phyloP scores from a whole-genome alignment of 306 rosid species.

The Pyrus pyrifolia region DNA sequence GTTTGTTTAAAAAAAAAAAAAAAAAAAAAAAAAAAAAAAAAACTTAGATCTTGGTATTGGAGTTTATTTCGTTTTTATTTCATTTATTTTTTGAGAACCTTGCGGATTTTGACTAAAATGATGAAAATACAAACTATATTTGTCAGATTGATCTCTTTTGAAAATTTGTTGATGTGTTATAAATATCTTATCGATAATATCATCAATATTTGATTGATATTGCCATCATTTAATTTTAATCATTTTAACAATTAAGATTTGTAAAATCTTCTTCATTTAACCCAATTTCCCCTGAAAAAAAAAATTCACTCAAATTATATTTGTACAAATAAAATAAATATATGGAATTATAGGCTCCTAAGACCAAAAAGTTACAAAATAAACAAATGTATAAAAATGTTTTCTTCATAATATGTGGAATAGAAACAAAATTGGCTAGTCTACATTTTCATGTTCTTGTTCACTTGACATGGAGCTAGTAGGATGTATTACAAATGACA shows the following conservation, averaged over 20 bases:
- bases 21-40: no score
- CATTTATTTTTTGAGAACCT: not conserved
- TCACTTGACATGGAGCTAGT: conserved; percentile 20
- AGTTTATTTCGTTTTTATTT: not conserved
- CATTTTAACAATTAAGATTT: no score
- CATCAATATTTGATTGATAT: not conserved
- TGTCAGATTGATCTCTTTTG: no score
- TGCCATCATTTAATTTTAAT: no score
- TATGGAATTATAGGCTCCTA: conserved; percentile 26
- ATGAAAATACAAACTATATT: no score
- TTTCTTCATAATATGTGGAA: conserved; percentile 3
- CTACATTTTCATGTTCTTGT: conserved; percentile 15
- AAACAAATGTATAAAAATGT: not conserved
- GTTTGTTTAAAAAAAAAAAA: no score
- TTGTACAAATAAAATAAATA: not conserved
- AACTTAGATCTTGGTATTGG: not conserved
- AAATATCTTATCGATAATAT: no score
- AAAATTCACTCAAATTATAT: no score
- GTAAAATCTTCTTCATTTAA: no score
- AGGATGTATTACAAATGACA: not conserved
- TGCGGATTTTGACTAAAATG: no score
- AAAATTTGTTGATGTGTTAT: no score
- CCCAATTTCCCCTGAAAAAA: no score
- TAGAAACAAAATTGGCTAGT: conserved; percentile 15
- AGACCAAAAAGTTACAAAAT: conserved; percentile 21